Evolutionary conservation across 192 early-diverging fungal species (phyloP), one percentile per base, ranked within the genome.

Genomic region (Coemansia sp.): DNA sequence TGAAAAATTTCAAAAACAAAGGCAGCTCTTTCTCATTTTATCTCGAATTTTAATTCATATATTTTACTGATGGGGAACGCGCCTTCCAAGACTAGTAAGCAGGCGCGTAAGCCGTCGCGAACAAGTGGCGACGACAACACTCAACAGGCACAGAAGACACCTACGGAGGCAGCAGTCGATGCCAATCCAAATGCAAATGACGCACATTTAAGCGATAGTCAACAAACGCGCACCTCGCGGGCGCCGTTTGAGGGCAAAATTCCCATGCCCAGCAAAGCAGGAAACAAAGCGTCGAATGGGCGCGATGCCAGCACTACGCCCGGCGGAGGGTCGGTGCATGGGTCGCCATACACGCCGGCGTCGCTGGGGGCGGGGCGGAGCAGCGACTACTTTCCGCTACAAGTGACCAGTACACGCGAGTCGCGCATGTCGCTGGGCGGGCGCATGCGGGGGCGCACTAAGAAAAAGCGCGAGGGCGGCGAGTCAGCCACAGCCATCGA

Each of bases 401-500:
- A 76, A 39, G 46, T 70, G 33, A 74, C 80, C 2, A 59, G 52
- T 21, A 83, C 80, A 21, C 72, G 80, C 60, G 80, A 83, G 67
- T 83, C 80, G 69, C 75, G 80, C 13, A 77, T 74, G 39, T 77
- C 80, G 69, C 72, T 83, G 43, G 74, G 79, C 61, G 67, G 74
- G 26, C 60, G 69, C 39, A 70, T 70, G 75, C 75, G 69, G 37
- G 69, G 75, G 33, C 67, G 74, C 64, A 67, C 42, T 19, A 70
- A 71, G 69, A 64, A 61, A 62, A 26, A 14, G 39, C 7, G 4
- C 61, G 50, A 26, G 23, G 23, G 23, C 23, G 61, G 10, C 44
- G 68, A 47, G 6, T 33, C 39, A 16, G 44, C 19, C 1, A 11
- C 10, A 3, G 13, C 35, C 43, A 37, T 6, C 21, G 30, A 39